Evolutionary conservation across 305 asterid genomes (phyloP).

Genomic region (Rubia peregrina): DNA sequence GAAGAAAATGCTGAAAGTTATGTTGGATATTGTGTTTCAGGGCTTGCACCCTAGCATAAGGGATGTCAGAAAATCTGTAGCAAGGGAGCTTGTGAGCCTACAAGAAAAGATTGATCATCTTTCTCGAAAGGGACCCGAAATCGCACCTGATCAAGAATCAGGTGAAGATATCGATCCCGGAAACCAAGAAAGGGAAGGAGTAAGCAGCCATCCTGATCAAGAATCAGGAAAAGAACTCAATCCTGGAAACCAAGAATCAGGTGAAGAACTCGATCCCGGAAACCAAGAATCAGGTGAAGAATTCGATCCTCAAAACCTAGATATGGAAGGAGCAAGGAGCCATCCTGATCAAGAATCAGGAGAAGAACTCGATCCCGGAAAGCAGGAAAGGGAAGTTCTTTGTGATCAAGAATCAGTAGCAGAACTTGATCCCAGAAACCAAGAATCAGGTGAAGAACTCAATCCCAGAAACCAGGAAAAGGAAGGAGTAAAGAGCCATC

Average conservation of each 20-base stretch:
- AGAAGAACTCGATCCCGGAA: too few species aligned
- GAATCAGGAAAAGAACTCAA: not conserved
- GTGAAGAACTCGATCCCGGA: not conserved
- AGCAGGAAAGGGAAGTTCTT: not conserved
- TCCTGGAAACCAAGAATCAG: not conserved
- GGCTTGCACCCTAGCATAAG: conserved; percentile 56
- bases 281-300: too few species aligned
- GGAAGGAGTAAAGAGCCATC: not conserved
- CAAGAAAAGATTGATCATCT: conserved; percentile 59
- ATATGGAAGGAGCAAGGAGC: too few species aligned
- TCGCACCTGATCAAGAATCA: conserved; percentile 15
- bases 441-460: not conserved
- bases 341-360: not conserved
- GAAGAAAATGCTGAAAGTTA: not conserved
- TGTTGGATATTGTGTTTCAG: conserved; percentile 24
- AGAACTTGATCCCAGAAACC: too few species aligned
- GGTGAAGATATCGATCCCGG: conserved; percentile 10
- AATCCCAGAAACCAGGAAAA: not conserved
- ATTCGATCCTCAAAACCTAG: too few species aligned
- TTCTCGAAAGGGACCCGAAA: conserved; percentile 16
- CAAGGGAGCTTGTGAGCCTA: conserved; percentile 56
- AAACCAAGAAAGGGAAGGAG: not conserved
- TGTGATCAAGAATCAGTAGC: not conserved
- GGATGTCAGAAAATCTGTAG: conserved; percentile 55
- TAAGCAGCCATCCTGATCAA: not conserved